Percentiles rank a stretch among this genome's conserved stretches.
Evolutionary conservation across 2,329 filamentous ascomycete genomes (phyloP).

Genomic region (Ascochyta viciae-villosae): DNA sequence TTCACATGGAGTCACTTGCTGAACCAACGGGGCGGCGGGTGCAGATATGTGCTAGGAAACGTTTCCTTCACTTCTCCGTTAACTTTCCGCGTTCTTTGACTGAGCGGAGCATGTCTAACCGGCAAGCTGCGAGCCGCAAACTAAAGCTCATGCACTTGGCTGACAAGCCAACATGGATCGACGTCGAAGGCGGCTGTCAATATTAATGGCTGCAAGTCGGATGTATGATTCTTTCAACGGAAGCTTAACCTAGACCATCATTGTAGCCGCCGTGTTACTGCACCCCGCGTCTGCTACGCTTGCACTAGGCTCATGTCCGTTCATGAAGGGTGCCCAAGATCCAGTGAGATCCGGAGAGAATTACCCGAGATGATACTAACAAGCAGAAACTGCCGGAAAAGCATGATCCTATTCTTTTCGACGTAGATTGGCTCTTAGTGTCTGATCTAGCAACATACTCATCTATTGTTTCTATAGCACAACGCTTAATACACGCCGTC

Average conservation of each 20-base stretch:
- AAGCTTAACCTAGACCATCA: background rate
- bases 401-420: background rate
- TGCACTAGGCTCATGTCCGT: background rate
- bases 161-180: background rate
- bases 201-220: background rate
- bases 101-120: background rate
- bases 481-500: background rate
- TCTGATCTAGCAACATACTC: background rate
- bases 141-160: background rate
- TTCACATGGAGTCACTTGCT: background rate
- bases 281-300: background rate
- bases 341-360: background rate
- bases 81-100: background rate
- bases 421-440: background rate
- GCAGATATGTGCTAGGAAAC: background rate
- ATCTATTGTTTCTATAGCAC: background rate
- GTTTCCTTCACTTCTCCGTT: background rate
- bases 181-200: background rate
- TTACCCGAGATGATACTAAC: background rate
- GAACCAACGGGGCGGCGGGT: background rate
- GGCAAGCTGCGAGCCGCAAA: background rate
- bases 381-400: background rate
- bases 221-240: background rate
- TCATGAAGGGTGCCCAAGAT: background rate
- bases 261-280: conserved; percentile 4